Percentiles rank a stretch among this genome's conserved stretches.
Evolutionary conservation across 495 filamentous ascomycete species (phyloP).

Genomic region (Aspergillus diversus): DNA sequence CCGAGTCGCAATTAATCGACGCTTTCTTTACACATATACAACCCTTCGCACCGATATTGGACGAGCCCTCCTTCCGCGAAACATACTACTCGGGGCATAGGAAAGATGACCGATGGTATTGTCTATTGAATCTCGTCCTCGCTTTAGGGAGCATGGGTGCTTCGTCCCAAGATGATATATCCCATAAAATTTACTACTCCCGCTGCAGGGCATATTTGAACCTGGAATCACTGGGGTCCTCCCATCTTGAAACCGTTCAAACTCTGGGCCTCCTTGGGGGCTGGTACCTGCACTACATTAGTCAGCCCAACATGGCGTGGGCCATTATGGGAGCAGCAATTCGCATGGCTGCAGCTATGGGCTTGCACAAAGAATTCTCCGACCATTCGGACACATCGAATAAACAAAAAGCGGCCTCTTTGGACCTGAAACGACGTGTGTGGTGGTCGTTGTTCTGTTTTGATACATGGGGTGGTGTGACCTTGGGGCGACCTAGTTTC

Average conservation of each 20-base stretch:
- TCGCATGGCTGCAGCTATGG: constrained; percentile 54
- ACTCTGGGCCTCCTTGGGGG: constrained; percentile 72
- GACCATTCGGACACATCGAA: constrained; percentile 45
- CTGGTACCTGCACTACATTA: constrained; percentile 80
- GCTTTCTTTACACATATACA: constrained; percentile 80
- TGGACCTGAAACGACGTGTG: constrained; percentile 68
- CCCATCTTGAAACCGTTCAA: constrained; percentile 71
- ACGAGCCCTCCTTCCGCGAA: constrained; percentile 73
- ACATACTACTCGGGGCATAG: constrained; percentile 70
- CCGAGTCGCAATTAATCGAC: constrained; percentile 65
- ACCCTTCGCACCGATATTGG: constrained; percentile 74
- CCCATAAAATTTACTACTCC: constrained; percentile 73
- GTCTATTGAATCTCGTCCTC: constrained; percentile 78
- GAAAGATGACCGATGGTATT: constrained; percentile 73
- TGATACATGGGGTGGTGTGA: constrained; percentile 78
- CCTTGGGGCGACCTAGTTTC: constrained; percentile 76
- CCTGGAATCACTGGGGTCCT: constrained; percentile 60
- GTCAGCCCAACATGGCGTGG: constrained; percentile 73
- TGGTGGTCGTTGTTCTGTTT: constrained; percentile 85
- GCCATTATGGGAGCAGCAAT: constrained; percentile 46
- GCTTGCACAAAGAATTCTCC: constrained; percentile 71
- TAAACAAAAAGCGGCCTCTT: constrained; percentile 32
- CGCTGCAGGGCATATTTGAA: constrained; percentile 69
- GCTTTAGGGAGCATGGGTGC: constrained; percentile 76
- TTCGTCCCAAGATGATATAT: constrained; percentile 68